Evolutionary conservation across 1,284 basidiomycete genomes (phyloP), one percentile per base, ranked within the genome.

Genomic region (Austroboletus novae-zelandiae): DNA sequence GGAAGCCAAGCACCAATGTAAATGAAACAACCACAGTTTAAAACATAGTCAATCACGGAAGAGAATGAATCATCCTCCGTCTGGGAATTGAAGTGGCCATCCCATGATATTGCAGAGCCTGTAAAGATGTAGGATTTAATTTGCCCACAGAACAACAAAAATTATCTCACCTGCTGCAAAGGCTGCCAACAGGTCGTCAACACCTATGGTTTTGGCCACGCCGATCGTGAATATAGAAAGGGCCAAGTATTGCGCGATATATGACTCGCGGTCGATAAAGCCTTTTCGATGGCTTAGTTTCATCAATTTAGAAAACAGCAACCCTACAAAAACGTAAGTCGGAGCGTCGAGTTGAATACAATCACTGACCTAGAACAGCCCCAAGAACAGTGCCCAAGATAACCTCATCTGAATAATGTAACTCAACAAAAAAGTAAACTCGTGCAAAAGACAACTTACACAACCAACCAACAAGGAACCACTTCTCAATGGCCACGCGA

Each of bases 31-130:
- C 79, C 86, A 61, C 87, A 91, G 65, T 95, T 95, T 62, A 95
- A 80, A 37, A 89, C 70, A 40, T 88, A 76, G 57, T 97, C 94
- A 58, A 98, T 86, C 46, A 97, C 90, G 40, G 90, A 87, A 20
- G 91, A 87, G 66, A 98, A 98, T 34, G 86, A 78, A 52, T 91
- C 86, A 58, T 86, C 83, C 67, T 94, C 90, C 4, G 84, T 93
- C 50, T 93, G 87, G 40, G 76, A 74, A 63, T 91, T 91, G 72
- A 96, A 97, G 65, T 94, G 81, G 35, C 92, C 89, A 63, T 98
- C 94, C 95, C 94, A 98, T 2, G 93, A 92, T 58, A 97, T 89
- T 1, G 94, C 92, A 49, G 80, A 86, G 2, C 86, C 86, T 89
- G 42, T 43, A 29, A 7, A 43, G 6, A 8, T 20, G n/a, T 53